A percentile compares a stretch with the other conserved stretches of the same genome.
Evolutionary conservation across 768 basidiomycete species (phyloP).

Genomic region (Boletellus sp.): DNA sequence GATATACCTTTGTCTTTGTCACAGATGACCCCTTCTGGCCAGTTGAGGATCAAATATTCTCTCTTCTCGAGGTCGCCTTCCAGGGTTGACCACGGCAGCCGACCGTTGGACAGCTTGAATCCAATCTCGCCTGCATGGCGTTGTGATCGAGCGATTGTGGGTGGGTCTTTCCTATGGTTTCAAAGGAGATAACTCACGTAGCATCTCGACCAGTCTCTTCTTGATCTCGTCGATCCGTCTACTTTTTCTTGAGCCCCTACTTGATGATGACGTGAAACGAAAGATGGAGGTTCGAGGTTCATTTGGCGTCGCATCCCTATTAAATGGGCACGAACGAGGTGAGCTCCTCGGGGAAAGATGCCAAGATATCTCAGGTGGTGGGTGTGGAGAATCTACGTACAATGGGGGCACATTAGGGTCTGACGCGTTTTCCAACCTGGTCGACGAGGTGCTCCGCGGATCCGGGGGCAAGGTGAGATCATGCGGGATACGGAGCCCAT

Average conservation of each 20-base stretch:
- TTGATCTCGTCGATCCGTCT: slow-evolving; percentile 5
- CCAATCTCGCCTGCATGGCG: slow-evolving; percentile 3
- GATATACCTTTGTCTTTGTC: slow-evolving; percentile 5
- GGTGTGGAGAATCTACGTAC: background rate
- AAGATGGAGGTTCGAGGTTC: background rate
- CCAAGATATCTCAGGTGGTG: too few species aligned
- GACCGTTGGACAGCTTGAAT: background rate
- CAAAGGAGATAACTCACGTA: slow-evolving; percentile 8
- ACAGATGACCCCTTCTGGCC: slow-evolving; percentile 3
- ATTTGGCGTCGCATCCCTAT: background rate
- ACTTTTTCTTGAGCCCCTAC: background rate
- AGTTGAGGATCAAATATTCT: slow-evolving; percentile 5
- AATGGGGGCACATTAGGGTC: too few species aligned
- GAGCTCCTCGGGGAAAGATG: background rate
- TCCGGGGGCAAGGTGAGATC: background rate
- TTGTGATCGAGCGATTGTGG: too few species aligned
- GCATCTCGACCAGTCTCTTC: slow-evolving; percentile 1
- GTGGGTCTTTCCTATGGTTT: too few species aligned
- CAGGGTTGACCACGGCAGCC: slow-evolving; percentile 13
- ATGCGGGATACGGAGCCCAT: background rate
- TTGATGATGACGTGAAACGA: background rate
- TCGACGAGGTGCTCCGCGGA: background rate
- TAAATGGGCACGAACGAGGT: background rate
- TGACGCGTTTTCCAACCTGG: too few species aligned
- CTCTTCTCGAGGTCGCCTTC: background rate